Evolutionary conservation across 805 yeast genomes (phyloP).

Genomic region (Ogataea nonfermentans): DNA sequence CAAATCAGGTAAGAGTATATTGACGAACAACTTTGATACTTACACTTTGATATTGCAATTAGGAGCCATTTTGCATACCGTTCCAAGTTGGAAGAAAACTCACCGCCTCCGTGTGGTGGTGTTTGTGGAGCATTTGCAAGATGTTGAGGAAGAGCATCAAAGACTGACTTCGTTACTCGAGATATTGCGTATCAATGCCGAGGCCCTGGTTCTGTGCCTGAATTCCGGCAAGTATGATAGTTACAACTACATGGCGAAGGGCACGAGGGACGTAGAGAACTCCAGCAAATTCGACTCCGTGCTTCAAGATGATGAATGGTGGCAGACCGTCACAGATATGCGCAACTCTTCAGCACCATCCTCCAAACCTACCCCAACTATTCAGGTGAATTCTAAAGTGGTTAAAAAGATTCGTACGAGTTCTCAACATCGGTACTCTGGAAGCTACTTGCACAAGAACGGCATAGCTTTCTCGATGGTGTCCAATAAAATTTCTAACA

Average conservation of each 20-base stretch:
- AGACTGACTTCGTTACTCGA: slow-evolving; percentile 64
- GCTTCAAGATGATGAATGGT: slow-evolving; percentile 76
- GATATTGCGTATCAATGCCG: slow-evolving; percentile 82
- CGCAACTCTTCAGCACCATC: slow-evolving; percentile 34
- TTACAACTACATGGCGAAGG: slow-evolving; percentile 78
- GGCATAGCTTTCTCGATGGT: slow-evolving; percentile 82
- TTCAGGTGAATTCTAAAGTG: slow-evolving; percentile 25
- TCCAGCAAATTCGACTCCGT: slow-evolving; percentile 47
- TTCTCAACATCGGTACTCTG: slow-evolving; percentile 43
- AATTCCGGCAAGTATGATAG: slow-evolving; percentile 51
- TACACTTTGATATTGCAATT: slow-evolving; percentile 89
- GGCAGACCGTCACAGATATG: slow-evolving; percentile 65
- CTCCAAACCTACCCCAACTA: slow-evolving; percentile 15
- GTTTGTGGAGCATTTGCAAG: slow-evolving; percentile 77
- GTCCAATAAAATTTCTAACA: slow-evolving; percentile 47
- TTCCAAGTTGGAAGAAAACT: slow-evolving; percentile 84
- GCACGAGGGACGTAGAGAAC: slow-evolving; percentile 41
- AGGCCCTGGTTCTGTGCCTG: slow-evolving; percentile 70
- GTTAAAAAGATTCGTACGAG: slow-evolving; percentile 31
- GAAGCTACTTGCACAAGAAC: slow-evolving; percentile 68
- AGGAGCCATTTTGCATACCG: slow-evolving; percentile 91
- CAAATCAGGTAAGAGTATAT: slow-evolving; percentile 55
- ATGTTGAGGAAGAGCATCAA: slow-evolving; percentile 64
- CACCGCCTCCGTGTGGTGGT: slow-evolving; percentile 79
- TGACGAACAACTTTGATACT: slow-evolving; percentile 92